Base-by-base conservation (phyloP, 2,329 filamentous ascomycete genomes). In the Colletotrichum lindemuthianum region DNA sequence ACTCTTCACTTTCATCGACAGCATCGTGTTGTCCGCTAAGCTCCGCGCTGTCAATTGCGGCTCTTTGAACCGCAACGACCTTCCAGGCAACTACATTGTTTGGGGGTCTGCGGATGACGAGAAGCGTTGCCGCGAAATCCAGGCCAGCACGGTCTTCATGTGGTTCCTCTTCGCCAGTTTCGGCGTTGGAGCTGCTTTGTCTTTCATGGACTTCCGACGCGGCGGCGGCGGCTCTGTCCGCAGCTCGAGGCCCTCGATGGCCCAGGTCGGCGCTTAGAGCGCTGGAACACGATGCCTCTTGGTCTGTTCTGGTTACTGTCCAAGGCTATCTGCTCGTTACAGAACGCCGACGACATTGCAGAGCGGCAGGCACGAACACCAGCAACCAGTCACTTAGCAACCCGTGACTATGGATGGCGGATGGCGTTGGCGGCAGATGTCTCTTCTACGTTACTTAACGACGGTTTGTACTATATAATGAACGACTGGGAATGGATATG, bases 91-190 rank as follows among this genome's bases (percentile, higher is more conserved):
- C 76, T 85, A 82, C 78, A 87, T 92, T 73, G 89, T 83, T 33
- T 90, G 84, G 74, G 89, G 89, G 61, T 88, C 88, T 49, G 65
- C 68, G 66, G 74, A 89, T 76, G 80, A 84, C 65, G 76, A 81
- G 74, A 88, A 89, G 80, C 86, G 90, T 69, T 94, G 92, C 79
- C 88, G 86, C 67, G 88, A 92, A 78, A 86, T 92, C 13, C 91
- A 94, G 79, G 91, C 91, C 41, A 85, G 86, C 67, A 87, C 86
- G 39, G 90, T 87, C 41, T 95, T 95, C 79, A 84, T 92, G 78
- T 95, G 90, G 90, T 93, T 94, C 79, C 84, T 92, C 52, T 92
- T 90, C 75, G 83, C 80, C 43, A 81, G 84, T 33, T 91, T 90
- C 72, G 78, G 81, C 34, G 87, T 80, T 4, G 83, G 84, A 44